Evolutionary conservation across 306 rosid genomes (phyloP), one percentile per base, ranked within the genome.

Genomic region (Rubus idaeus): DNA sequence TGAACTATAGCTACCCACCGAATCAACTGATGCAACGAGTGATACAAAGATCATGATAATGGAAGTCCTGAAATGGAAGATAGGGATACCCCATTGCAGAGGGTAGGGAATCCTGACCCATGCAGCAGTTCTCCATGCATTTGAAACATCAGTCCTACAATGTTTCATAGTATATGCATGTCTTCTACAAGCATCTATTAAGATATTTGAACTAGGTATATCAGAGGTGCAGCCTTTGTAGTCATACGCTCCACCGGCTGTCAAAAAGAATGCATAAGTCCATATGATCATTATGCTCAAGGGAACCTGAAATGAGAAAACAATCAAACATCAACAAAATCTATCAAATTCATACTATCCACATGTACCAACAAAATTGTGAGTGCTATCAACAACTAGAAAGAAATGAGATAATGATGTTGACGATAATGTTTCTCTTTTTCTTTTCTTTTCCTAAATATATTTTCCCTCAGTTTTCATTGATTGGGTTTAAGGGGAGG

Each of bases 101-200:
- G 97, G 98, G 81, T 89, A 89, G 42, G 98, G 97, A 55, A 91
- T 70, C 87, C 95, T 78, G 84, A 93, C 88, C 95, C 95, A 93
- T 30, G 84, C 88, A 18, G 97, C 89, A 51, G 95, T 85, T 71
- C 86, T 86, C 84, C 86, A 83, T 75, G 97, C 98, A 83, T 86
- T 75, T 51, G 98, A 93, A 77, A 86, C 90, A 78, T 91, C 98
- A n/a, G 97, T 88, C 82, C 95, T 81, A 81, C 98, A 93, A 88
- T 91, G 93, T 69, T 82, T 80, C 97, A 93, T 93, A 61, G 97
- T 87, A 76, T 83, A 86, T 69, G 92, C 93, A 86, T 93, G 97
- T 71, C 84, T 88, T 89, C 89, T 80, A 76, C 98, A 95, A 9
- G 90, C 92, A 80, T 90, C 97, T 45, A 76, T 77, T 70, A 95